Evolutionary conservation across 2,329 filamentous ascomycete genomes (phyloP), one percentile per base, ranked within the genome.

Genomic region (Pseudogymnoascus sp.): DNA sequence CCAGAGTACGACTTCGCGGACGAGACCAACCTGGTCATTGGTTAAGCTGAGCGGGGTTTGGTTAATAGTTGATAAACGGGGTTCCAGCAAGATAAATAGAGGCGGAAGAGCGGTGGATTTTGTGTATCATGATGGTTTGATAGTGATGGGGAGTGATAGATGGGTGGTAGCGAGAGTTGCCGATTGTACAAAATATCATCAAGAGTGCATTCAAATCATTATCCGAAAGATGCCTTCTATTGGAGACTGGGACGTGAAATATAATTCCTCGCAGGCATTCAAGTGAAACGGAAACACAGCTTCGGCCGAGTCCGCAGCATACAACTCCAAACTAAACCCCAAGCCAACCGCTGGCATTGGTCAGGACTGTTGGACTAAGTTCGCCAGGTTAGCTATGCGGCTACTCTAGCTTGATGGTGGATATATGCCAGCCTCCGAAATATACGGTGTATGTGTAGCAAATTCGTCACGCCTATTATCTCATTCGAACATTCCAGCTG

Each of bases 1-100:
- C 95, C 93, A 70, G 77, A 79, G 74, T 96, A 97, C 84, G 91
- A 90, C 73, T 98, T 99, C 86, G 87, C 91, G 68, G 89, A 93
- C 76, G 95, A 97, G 11, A 87, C 85, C 75, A 88, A 87, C 80
- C 83, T 99, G 71, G 79, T 98, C 72, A 96, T 99, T 79, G 95
- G 95, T 89, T 99, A 93, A 84, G 75, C 33, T 40, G 38, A 60
- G 37, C 28, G 38, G 24, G 26, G 37, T 64, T 59, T 50, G 41
- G 61, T 31, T 62, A 24, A 41, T 63, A 37, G 46, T 61, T 56
- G 59, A 40, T 43, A 38, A 38, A 35, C n/a, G 63, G 24, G 60
- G 62, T 62, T 60, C 61, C 19, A 70, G 68, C 74, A 72, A 67
- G 68, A 73, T 68, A 69, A 73, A 66, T 67, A 70, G 65, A 71